Base-by-base conservation (phyloP, 805 yeast genomes). In the Kodamaea laetipori region DNA sequence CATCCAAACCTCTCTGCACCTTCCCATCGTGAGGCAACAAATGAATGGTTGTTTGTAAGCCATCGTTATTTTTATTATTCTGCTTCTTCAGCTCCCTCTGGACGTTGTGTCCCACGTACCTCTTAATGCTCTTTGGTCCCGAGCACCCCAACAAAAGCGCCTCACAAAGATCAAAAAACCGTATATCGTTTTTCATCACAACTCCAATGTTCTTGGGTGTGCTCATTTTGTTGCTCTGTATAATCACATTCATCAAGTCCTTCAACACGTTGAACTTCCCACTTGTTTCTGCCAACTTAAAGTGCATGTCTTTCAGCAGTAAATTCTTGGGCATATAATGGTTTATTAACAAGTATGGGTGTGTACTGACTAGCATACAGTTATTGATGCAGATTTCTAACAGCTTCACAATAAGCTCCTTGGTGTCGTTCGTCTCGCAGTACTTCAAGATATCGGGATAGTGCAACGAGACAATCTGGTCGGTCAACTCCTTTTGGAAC, bases 401-500 rank as follows among this genome's bases (percentile, higher is more conserved):
- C 0, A 95, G 82, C 56, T 87, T 87, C n/a, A 81, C 70, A 27
- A 86, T 77, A 21, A 86, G 78, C 11, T 70, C 74, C 4, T 64
- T 61, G 31, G 66, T 64, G 49, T 73, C 76, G 45, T 74, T 67
- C 39, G 79, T 69, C 59, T 89, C 95, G 57, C 87, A 90, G 60
- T 84, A 90, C 63, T 89, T 83, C 53, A 92, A 70, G 45, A 92
- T 89, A 58, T 90, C 98, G 25, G 92, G 81, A 60, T 90, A 92
- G 64, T 92, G 98, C 31, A 90, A 70, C 1, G 96, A 86, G 9
- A 92, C 86, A 23, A 94, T 90, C 59, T 90, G 96, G 62, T 92
- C 96, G 8, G 90, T 87, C 41, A 92, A 72, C 55, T 90, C 94
- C 55, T 82, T 84, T 60, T 92, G 98, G 52, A 86, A 86, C 49